Base-by-base conservation (phyloP, 169 alveolate species). In the Cardiosporidium cionae region DNA sequence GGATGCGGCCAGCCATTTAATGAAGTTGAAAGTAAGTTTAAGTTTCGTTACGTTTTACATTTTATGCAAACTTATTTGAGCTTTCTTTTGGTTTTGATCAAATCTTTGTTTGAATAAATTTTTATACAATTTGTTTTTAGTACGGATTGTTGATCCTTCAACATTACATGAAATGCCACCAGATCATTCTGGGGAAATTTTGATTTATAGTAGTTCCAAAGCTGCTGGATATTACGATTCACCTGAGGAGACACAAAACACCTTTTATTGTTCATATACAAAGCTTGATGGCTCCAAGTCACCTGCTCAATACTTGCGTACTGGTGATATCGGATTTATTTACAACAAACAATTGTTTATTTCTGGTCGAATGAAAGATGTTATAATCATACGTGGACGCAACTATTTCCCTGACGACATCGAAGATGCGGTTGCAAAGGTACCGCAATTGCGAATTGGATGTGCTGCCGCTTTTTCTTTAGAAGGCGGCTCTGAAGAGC, bases 361-460 rank as follows among this genome's bases (percentile, higher is more conserved):
- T 52, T 68, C 87, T 1, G 90, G 89, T 4, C 81, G 90, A 31
- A 79, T 82, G 58, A 85, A 85, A 32, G 90, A 85, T 53, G 31
- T 85, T 33, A 82, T 85, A 33, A 82, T 85, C 35, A 78, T 85
- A 37, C 63, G 89, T 22, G 90, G 90, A 4, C 78, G 90, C 5
- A 85, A 85, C 63, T 85, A 72, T 70, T 85, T 74, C 68, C 90
- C 90, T 6, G 86, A 84, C 52, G 90, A 85, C 33, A 81, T 85
- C 16, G 90, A 85, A 63, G 90, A 85, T 65, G 79, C 76, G 9
- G 78, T 82, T 16, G 86, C 78, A 25, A 65, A 73, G 32, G 82
- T 82, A 6, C 71, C 78, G 9, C 76, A 72, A 52, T 65, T 85
- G 16, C 68, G 89, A 2, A 84, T 75, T 37, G 90, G 90, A 0